Evolutionary conservation across 352 stramenopile species (phyloP).

Genomic region (Phytophthora hybrid): DNA sequence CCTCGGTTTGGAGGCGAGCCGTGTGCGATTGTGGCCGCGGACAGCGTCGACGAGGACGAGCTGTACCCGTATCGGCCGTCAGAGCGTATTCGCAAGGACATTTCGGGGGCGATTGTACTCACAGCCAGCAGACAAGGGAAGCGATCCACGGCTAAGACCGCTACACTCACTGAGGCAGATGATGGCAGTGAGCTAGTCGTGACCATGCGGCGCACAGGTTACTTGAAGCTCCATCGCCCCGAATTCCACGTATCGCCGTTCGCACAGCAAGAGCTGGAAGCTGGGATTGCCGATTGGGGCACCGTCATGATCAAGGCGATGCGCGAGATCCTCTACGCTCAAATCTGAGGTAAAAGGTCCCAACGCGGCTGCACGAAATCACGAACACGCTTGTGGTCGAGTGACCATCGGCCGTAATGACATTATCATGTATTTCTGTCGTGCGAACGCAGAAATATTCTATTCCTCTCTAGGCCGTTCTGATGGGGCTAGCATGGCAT

Average conservation of each 20-base stretch:
- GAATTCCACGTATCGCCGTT: constrained; percentile 22
- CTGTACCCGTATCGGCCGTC: constrained; percentile 35
- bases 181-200: constrained; percentile 18
- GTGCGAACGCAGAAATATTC: too few species aligned
- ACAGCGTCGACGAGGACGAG: constrained; percentile 45
- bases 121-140: constrained; percentile 29
- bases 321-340: constrained; percentile 27
- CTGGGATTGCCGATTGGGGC: constrained; percentile 27
- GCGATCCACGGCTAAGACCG: neutral
- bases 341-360: neutral
- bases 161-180: neutral
- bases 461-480: too few species aligned
- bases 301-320: constrained; percentile 37
- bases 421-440: too few species aligned
- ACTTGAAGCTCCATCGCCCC: constrained; percentile 21
- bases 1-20: constrained; percentile 23
- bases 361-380: too few species aligned
- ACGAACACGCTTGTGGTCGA: too few species aligned
- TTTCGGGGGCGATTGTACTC: constrained; percentile 38
- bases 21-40: constrained; percentile 34
- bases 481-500: too few species aligned
- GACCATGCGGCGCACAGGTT: constrained; percentile 25
- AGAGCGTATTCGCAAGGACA: constrained; percentile 42
- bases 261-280: constrained; percentile 25
- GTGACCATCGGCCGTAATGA: too few species aligned